Conservation (phyloP, 2,329 filamentous ascomycete genomes). For the Neurospora sp. region DNA sequence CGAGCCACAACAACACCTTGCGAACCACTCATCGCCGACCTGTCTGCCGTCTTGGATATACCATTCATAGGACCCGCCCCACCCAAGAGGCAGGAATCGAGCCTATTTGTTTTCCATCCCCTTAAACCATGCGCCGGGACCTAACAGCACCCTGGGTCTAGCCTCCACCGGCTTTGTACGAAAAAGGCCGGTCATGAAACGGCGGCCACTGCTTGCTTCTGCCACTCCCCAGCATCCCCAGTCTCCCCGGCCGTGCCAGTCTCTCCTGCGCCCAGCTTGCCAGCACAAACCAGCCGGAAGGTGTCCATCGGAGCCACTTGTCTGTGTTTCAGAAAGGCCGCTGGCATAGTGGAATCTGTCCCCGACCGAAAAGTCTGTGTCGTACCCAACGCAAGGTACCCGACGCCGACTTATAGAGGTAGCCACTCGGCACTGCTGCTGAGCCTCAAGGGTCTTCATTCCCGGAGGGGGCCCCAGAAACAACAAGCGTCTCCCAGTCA, state of each 20-base stretch:
- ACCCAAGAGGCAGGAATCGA: neutral
- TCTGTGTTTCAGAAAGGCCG: constrained; percentile 16
- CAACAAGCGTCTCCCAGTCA: neutral
- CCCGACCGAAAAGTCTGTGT: constrained; percentile 8
- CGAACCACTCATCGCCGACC: neutral
- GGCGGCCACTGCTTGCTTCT: constrained; percentile 11
- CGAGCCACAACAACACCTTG: neutral
- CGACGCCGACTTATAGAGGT: constrained; percentile 1
- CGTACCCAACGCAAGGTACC: constrained; percentile 4
- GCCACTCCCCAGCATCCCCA: constrained; percentile 7
- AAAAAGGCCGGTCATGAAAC: constrained; percentile 4
- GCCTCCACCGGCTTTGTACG: constrained; percentile 5
- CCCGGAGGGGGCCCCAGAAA: neutral
- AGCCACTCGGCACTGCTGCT: constrained; percentile 1
- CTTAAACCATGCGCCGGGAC: neutral
- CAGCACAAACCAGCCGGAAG: constrained; percentile 5
- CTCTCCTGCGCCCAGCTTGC: neutral
- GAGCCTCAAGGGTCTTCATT: neutral
- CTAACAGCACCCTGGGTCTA: neutral
- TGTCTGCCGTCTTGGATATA: neutral
- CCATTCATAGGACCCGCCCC: neutral
- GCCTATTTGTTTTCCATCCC: neutral
- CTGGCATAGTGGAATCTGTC: constrained; percentile 6
- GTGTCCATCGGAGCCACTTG: constrained; percentile 13
- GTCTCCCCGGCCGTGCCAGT: neutral